Base-by-base conservation (phyloP, 2,329 filamentous ascomycete species). In the Parascedosporium putredinis region DNA sequence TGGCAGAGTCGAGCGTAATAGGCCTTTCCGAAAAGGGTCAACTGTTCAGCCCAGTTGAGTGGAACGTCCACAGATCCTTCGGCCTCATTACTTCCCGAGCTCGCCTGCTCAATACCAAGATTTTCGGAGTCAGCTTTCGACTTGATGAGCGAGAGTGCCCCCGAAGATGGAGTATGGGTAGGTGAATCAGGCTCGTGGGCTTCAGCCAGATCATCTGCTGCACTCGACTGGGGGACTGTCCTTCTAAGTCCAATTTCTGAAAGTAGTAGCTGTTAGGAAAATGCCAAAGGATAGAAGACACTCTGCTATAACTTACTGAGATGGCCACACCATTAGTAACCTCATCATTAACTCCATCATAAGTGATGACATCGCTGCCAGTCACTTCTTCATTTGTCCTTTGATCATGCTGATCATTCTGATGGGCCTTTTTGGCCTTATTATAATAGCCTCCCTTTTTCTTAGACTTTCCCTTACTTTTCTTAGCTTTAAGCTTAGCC, bases 391-490 rank as follows among this genome's bases (percentile, higher is more conserved):
- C 20, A 42, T 42, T 10, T 12, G 20, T 24, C 5, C 16, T 16
- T 5, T 14, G 10, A 24, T 12, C 14, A 5, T 18, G 4, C 5
- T 42, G 38, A 20, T 9, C 10, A 14, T 20, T 42, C 6, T 42
- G 16, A 1, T 2, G 38, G 16, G 18, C 16, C 16, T 24, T 24
- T 5, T 10, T 16, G n/a, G 38, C 23, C 38, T 42, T 23, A 8
- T 16, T 3, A 10, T 22, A 20, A 6, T 42, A 5, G 38, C 38
- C 38, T 8, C 38, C 16, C 16, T 10, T 24, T 4, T 16, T 16
- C 59, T 63, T 67, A 55, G 62, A 65, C 57, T 58, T 65, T 20
- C 38, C 49, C 40, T 51, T 51, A 44, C 18, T 33, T 50, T 51
- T 55, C 9, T 44, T 43, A 20, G 48, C 14, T 23, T 45, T 49